Percentiles rank a stretch among this genome's conserved stretches.
Conservation (phyloP, 371 early-diverging fungal genomes). For the Vairimorpha ceranae region DNA sequence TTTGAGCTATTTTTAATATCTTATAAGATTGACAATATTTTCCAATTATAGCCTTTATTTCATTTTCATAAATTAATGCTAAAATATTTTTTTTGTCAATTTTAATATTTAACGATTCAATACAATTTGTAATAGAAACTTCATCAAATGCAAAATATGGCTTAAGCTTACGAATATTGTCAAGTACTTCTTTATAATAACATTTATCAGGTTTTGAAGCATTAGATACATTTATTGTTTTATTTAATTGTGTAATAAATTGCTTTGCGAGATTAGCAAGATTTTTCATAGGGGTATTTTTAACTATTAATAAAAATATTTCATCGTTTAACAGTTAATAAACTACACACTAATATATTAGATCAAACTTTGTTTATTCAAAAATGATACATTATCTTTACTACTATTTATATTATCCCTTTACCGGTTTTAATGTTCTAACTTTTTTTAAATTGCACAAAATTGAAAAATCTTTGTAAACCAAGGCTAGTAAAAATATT, state of each 20-base stretch:
- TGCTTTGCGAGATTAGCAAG: neutral
- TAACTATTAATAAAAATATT: neutral
- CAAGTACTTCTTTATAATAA: neutral
- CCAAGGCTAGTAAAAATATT: no score
- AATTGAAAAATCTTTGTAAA: no score
- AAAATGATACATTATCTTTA: no score
- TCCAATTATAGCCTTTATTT: neutral
- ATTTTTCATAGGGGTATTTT: constrained; percentile 1
- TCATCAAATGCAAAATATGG: neutral
- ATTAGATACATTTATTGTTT: neutral
- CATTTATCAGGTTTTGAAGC: neutral
- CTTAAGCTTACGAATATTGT: neutral
- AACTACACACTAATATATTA: no score
- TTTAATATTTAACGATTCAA: neutral
- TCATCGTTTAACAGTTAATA: no score
- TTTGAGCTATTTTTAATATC: no score
- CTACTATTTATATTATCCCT: no score
- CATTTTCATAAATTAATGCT: neutral
- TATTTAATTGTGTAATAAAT: neutral
- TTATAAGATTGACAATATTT: no score
- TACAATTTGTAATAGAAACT: neutral
- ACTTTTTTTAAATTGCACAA: no score
- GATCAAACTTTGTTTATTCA: no score
- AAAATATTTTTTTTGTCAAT: neutral
- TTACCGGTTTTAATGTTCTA: no score